Percentiles rank a stretch among this genome's conserved stretches.
phyloP scores from a whole-genome alignment of 352 stramenopile genomes.

The Thraustochytrium striatum region DNA sequence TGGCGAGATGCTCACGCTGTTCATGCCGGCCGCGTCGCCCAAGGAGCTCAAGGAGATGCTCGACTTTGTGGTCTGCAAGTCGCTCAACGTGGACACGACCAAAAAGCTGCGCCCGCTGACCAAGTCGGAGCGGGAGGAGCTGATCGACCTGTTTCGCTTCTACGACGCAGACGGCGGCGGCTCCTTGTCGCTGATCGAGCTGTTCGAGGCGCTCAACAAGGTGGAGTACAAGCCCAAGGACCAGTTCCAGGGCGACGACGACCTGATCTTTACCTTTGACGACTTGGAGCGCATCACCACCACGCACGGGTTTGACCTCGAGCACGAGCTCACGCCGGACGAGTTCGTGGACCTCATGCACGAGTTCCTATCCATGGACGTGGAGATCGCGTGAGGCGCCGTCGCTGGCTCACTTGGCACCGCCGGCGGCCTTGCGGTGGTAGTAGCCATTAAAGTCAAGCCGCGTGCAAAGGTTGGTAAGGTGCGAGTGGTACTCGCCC shows the following conservation, averaged over 20 bases:
- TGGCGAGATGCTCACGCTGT: conserved; percentile 13
- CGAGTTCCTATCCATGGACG: conserved; percentile 33
- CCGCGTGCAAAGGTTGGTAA: conserved; percentile 68
- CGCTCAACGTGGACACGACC: not conserved
- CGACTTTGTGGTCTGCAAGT: conserved; percentile 30
- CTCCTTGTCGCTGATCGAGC: conserved; percentile 13
- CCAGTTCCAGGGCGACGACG: conserved; percentile 30
- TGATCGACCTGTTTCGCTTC: conserved; percentile 35
- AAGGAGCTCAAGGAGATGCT: conserved; percentile 16
- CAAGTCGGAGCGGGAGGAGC: not conserved
- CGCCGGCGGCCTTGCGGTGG: too few relatives aligned
- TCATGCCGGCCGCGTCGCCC: not conserved
- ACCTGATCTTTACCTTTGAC: conserved; percentile 45
- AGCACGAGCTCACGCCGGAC: conserved; percentile 28
- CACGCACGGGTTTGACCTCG: not conserved
- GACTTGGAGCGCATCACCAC: conserved; percentile 40
- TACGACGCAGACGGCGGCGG: conserved; percentile 30
- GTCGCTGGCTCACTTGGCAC: too few relatives aligned
- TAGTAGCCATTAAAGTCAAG: conserved; percentile 76
- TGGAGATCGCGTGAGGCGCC: conserved; percentile 12
- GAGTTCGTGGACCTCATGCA: conserved; percentile 47
- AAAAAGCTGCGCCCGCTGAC: not conserved
- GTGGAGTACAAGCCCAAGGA: conserved; percentile 45
- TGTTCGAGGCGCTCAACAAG: conserved; percentile 46
- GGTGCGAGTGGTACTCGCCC: conserved; percentile 60